phyloP scores from a whole-genome alignment of 1,284 basidiomycete genomes.

The Ganoderma boninense region DNA sequence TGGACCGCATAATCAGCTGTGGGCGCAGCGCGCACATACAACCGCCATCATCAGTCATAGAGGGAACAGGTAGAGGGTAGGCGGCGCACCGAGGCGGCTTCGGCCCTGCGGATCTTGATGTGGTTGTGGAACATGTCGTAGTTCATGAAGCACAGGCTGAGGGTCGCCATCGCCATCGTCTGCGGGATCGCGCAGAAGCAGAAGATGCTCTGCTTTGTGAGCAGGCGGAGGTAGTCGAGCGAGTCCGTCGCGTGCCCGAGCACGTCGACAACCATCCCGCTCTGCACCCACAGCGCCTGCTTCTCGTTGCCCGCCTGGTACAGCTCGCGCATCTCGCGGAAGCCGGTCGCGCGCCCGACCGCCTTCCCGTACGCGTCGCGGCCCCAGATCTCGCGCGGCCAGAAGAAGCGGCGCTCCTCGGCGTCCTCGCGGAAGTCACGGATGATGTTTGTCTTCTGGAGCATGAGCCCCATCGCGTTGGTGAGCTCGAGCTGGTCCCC shows the following conservation, averaged over 20 bases:
- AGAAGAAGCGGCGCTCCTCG: constrained; percentile 89
- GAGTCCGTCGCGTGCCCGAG: constrained; percentile 87
- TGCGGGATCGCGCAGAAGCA: constrained; percentile 97
- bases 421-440: constrained; percentile 96
- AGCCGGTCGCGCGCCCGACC: constrained; percentile 43
- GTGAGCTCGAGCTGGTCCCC: constrained; percentile 86
- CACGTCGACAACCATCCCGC: constrained; percentile 91
- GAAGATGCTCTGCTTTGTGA: constrained; percentile 94
- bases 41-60: constrained; percentile 19
- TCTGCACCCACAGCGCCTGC: constrained; percentile 82
- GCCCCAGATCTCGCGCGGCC: constrained; percentile 95
- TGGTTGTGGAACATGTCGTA: constrained; percentile 88
- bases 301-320: constrained; percentile 60
- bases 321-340: constrained; percentile 75
- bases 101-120: constrained; percentile 95
- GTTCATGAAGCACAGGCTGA: constrained; percentile 95
- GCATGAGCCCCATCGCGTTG: constrained; percentile 95
- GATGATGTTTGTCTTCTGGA: constrained; percentile 99
- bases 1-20: constrained; percentile 89
- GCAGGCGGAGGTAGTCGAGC: constrained; percentile 89
- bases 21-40: constrained; percentile 9
- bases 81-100: constrained; percentile 77
- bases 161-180: constrained; percentile 96
- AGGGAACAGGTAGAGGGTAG: constrained; percentile 4
- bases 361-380: constrained; percentile 57